A percentile compares a stretch with the other conserved stretches of the same genome.
Evolutionary conservation across 371 early-diverging fungal species (phyloP).

Genomic region (Mortierella sp.): DNA sequence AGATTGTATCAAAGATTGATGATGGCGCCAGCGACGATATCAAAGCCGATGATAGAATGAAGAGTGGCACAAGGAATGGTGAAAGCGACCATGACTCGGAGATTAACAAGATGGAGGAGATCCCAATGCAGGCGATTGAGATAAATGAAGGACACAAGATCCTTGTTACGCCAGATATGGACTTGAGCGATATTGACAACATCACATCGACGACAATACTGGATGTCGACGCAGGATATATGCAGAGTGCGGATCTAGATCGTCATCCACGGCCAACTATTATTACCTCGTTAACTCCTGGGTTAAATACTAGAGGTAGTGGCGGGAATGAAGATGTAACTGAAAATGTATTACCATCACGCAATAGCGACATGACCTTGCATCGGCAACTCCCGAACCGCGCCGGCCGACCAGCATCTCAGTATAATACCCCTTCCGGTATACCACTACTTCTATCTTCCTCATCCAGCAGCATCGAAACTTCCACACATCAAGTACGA

Average conservation of each 20-base stretch:
- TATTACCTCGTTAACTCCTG: background rate
- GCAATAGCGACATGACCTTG: background rate
- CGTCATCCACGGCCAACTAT: constrained; percentile 6
- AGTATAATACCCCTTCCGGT: background rate
- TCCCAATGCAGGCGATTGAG: background rate
- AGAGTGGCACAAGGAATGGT: no score
- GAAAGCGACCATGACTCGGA: background rate
- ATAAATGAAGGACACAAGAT: constrained; percentile 2
- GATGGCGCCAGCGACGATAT: background rate
- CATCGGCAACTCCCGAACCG: background rate
- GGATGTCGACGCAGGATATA: constrained; percentile 7
- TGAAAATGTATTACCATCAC: background rate
- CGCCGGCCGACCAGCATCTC: background rate
- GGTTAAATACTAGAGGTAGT: background rate
- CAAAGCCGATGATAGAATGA: no score
- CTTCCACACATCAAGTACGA: background rate
- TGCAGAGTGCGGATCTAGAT: background rate
- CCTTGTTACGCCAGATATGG: constrained; percentile 15
- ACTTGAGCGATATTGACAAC: background rate
- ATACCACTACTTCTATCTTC: background rate
- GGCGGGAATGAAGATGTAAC: background rate
- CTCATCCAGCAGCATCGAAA: background rate
- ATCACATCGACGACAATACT: background rate
- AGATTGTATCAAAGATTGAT: constrained; percentile 1
- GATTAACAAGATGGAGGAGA: constrained; percentile 12